Evolutionary conservation across 1,139 yeast species (phyloP), one percentile per base, ranked within the genome.

Genomic region (Yamadazyma jaroonii): DNA sequence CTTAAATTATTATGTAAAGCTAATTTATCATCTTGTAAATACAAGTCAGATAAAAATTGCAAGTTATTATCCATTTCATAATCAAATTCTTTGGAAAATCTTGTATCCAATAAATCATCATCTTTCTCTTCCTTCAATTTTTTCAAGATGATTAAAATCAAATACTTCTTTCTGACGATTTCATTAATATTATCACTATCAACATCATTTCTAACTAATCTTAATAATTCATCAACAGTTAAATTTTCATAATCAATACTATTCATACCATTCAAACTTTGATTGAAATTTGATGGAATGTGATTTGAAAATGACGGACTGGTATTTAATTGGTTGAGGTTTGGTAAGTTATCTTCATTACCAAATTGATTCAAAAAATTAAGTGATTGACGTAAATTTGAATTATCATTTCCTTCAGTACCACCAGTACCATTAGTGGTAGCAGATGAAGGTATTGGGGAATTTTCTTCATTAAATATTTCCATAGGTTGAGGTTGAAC

Each of bases 51-150:
- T 42, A 71, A 57, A 44, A 71, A 71, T 38, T 64, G 69, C 25
- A 71, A 56, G 42, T 61, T 62, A 41, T 61, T 65, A 52, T 71
- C 76, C 77, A 71, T 69, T 25, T 67, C 73, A 44, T 57, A 63
- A 34, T 69, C 74, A 30, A 52, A 46, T 34, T 62, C 67, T 39
- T 57, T 55, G 13, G 52, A 42, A 45, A 57, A 57, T 28, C 62
- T 55, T 34, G 61, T 62, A 43, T 68, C 73, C 25, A 62, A 52
- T 22, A 59, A 44, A 32, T 69, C 74, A 23, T 47, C 43, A 30
- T 64, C 71, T 40, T 67, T 67, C 34, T 66, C 69, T 34, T 65
- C 67, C 25, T 61, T 56, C 35, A 71, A 53, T 44, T 68, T 70
- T 40, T 63, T 64, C 29, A 71, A 44, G 15, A 69, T 61, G 36